A percentile compares a stretch with the other conserved stretches of the same genome.
Evolutionary conservation across 208 protist species (phyloP).

Genomic region (Endotrypanum monterogeii): DNA sequence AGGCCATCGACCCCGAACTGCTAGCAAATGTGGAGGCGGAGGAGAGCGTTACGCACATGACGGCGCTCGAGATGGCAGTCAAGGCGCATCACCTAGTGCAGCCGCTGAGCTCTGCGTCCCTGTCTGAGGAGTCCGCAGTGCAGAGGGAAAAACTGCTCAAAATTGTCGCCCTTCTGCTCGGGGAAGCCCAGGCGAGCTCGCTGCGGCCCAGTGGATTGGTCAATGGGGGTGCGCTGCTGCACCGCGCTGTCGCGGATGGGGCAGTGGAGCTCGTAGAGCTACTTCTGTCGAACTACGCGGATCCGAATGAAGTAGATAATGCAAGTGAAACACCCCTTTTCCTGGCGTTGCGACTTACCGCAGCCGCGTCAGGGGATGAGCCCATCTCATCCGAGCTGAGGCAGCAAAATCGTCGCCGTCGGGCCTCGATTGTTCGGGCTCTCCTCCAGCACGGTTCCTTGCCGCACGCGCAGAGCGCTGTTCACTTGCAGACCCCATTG

Average conservation of each 20-base stretch:
- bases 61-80: conserved; percentile 77
- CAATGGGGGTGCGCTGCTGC: conserved; percentile 61
- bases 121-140: not conserved
- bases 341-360: conserved; percentile 32
- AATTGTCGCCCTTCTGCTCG: conserved; percentile 51
- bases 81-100: conserved; percentile 20
- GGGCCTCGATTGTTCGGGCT: conserved; percentile 37
- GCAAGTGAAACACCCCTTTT: conserved; percentile 67
- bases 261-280: conserved; percentile 35
- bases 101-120: not conserved
- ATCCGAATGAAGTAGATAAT: conserved; percentile 68
- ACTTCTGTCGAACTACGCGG: conserved; percentile 68
- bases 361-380: not conserved
- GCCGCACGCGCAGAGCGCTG: conserved; percentile 50
- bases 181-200: conserved; percentile 50
- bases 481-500: conserved; percentile 58
- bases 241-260: conserved; percentile 53
- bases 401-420: conserved; percentile 7
- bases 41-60: conserved; percentile 37
- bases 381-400: not conserved
- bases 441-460: conserved; percentile 56
- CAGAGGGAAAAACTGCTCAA: conserved; percentile 3
- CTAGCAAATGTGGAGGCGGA: conserved; percentile 66
- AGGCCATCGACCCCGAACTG: conserved; percentile 12
- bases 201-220: conserved; percentile 45